Evolutionary conservation across 1,139 yeast genomes (phyloP), one percentile per base, ranked within the genome.

Genomic region (Saccharomyces uvarum): DNA sequence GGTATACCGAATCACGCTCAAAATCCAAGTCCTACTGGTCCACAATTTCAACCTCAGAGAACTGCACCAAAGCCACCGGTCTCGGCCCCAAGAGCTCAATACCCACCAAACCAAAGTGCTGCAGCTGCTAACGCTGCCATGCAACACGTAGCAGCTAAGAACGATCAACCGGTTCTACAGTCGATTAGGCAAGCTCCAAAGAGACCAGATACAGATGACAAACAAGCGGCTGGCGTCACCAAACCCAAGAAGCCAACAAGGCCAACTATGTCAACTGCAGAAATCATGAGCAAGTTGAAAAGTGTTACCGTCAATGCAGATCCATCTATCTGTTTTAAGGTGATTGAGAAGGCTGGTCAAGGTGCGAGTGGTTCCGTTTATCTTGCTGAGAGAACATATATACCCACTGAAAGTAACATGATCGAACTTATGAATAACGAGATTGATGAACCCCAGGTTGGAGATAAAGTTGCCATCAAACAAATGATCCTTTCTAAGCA

Each of bases 281-380:
- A 93, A 73, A 80, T 90, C 47, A 81, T 95, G 80, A 84, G 87
- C 48, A 88, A 87, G 68, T 77, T 95, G 63, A 82, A 86, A 60
- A 82, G 89, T 2, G 97, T 91, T 29, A 97, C 95, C 2, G 83
- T 86, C 60, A 81, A 80, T 60, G 79, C 82, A 50, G 96, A 93
- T 71, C 99, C 99, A 14, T 78, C 88, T 5, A 86, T 90, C 33
- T 78, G 84, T 56, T 95, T 89, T 73, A 87, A 86, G 67, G 88
- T 89, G 73, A 79, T 93, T 63, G 95, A 88, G 70, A 90, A 90
- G 68, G 96, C 97, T 2, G 99, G 99, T n/a, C 99, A 95, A 74
- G 99, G 99, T 65, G 99, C 99, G 0, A 84, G 93, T 58, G 99
- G 99, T 16, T 87, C 93, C 1, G 99, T 95, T 24, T 95, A 88